Evolutionary conservation across 371 early-diverging fungal species (phyloP).

Genomic region (Lichtheimia ornata): DNA sequence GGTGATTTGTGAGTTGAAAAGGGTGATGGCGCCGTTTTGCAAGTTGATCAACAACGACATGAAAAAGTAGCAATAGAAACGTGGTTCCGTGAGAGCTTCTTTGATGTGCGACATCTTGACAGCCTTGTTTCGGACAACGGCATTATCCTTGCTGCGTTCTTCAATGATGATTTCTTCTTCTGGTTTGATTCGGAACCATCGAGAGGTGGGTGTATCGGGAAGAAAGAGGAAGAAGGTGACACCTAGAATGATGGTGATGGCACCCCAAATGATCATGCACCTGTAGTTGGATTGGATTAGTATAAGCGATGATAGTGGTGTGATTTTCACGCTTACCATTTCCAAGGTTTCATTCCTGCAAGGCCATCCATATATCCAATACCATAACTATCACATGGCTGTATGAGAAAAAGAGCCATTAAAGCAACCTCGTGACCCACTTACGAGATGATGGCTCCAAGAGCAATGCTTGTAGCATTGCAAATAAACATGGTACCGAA

Average conservation of each 20-base stretch:
- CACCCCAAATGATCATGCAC: conserved; percentile 37
- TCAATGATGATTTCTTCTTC: conserved; percentile 33
- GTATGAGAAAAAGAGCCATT: too few species aligned
- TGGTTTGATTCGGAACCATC: conserved; percentile 23
- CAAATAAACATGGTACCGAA: conserved; percentile 33
- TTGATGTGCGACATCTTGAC: conserved; percentile 27
- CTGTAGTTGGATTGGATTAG: conserved; percentile 10
- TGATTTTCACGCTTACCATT: conserved; percentile 26
- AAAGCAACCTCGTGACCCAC: too few species aligned
- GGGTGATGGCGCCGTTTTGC: conserved; percentile 36
- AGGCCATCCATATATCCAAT: conserved; percentile 25
- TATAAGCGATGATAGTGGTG: neutral
- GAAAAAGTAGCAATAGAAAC: conserved; percentile 29
- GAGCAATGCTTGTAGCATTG: conserved; percentile 23
- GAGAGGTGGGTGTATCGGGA: conserved; percentile 30
- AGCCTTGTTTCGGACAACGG: conserved; percentile 26
- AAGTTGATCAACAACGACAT: conserved; percentile 29
- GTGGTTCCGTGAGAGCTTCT: conserved; percentile 33
- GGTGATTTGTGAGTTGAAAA: conserved; percentile 29
- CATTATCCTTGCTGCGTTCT: conserved; percentile 30
- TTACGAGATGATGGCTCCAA: conserved; percentile 32
- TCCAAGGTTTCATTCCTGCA: conserved; percentile 30
- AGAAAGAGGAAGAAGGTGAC: conserved; percentile 30
- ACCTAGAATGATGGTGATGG: conserved; percentile 23
- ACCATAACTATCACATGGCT: conserved; percentile 12